Conservation (phyloP, 805 yeast genomes). For the Kuraishia molischiana region DNA sequence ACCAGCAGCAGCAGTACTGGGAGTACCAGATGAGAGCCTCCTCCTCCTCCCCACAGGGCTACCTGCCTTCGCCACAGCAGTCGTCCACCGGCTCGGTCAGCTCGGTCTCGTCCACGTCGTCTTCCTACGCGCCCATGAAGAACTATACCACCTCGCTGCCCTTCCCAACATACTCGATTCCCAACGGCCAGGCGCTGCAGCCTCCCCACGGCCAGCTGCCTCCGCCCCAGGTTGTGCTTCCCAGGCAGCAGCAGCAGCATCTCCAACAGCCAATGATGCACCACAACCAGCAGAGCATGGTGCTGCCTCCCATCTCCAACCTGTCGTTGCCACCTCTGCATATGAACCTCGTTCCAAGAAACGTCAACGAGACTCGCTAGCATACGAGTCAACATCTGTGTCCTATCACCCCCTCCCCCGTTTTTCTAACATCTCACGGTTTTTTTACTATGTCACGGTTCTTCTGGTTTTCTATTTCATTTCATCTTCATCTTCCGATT, state of each 20-base stretch:
- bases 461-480: no score
- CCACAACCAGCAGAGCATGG: neutral
- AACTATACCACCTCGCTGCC: neutral
- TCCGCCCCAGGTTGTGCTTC: neutral
- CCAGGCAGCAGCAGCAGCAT: neutral
- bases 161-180: neutral
- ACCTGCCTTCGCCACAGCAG: neutral
- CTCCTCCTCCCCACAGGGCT: neutral
- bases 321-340: constrained; percentile 1
- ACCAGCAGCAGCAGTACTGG: constrained; percentile 1
- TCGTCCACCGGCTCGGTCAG: neutral
- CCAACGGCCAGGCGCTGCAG: neutral
- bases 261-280: neutral
- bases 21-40: neutral
- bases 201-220: neutral
- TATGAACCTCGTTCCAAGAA: neutral
- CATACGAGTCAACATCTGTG: no score
- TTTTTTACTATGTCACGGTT: no score
- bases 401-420: no score
- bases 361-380: neutral
- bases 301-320: constrained; percentile 1
- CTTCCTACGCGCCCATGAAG: neutral
- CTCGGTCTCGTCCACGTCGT: neutral
- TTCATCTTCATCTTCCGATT: no score
- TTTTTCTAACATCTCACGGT: no score